Percentiles rank a stretch among this genome's conserved stretches.
phyloP scores from a whole-genome alignment of 1,284 basidiomycete genomes.

The Singerocomus rubriflavus region DNA sequence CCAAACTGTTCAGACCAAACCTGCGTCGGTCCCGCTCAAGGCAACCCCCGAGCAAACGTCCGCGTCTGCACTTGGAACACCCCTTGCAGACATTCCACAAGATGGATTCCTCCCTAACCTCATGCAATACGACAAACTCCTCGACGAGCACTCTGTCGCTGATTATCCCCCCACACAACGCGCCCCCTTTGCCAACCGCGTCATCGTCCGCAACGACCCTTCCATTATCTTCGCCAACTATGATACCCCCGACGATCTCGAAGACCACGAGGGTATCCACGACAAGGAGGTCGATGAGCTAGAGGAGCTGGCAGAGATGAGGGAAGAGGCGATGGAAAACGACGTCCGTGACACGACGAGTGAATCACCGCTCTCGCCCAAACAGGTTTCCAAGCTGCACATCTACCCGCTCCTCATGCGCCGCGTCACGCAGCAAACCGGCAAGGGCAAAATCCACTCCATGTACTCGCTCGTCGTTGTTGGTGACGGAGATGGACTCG shows the following conservation, averaged over 20 bases:
- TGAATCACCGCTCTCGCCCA: conserved; percentile 20
- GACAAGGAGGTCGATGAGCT: conserved; percentile 19
- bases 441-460: conserved; percentile 79
- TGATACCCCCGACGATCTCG: conserved; percentile 11
- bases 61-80: conserved; percentile 13
- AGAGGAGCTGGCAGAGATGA: conserved; percentile 16
- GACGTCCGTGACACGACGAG: conserved; percentile 23
- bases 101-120: conserved; percentile 50
- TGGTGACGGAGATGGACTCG: conserved; percentile 84
- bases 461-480: conserved; percentile 73
- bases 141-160: conserved; percentile 55
- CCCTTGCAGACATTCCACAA: conserved; percentile 24
- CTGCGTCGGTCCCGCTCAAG: conserved; percentile 2
- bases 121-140: conserved; percentile 54
- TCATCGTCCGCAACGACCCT: conserved; percentile 62
- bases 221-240: conserved; percentile 29
- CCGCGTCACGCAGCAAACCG: conserved; percentile 77
- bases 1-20: conserved; percentile 4
- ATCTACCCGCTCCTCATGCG: conserved; percentile 57
- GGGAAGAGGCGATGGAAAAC: conserved; percentile 22
- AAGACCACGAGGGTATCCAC: conserved; percentile 3
- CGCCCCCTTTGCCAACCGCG: conserved; percentile 52
- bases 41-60: background rate
- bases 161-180: conserved; percentile 51
- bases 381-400: conserved; percentile 42